Base-by-base conservation (phyloP, 202 grass and related monocot species). In the Digitaria exilis region DNA sequence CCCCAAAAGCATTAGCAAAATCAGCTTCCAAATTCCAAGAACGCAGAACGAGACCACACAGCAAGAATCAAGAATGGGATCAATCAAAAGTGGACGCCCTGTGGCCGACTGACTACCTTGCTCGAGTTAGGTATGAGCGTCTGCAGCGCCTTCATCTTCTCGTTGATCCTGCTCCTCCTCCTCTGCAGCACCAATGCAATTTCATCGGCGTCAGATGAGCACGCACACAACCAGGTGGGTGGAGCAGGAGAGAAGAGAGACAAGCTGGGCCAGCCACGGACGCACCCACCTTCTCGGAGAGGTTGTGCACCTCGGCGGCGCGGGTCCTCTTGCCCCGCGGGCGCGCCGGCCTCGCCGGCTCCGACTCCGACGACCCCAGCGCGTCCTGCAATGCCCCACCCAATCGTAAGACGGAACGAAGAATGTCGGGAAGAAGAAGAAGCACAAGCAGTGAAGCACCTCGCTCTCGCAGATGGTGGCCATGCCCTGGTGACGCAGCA, bases 81-180 rank as follows among this genome's bases (percentile, higher is more conserved):
- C 10, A 25, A 21, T 9, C 21, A 22, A 24, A 46, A 55, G 80
- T n/a, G 18, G 25, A 24, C 7, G 22, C 11, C 18, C 43, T 10
- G 12, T 2, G 5, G 31, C 9, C 46, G 12, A n/a, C 44, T 46
- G 39, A 55, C 26, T 56, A 94, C 95, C 92, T 97, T 97, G 90
- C 91, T 97, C 26, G 95, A 97, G 84, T 97, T 93, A 26, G 95
- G 95, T 56, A 93, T 75, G 63, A 95, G 85, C 78, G 82, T 93
- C 86, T 98, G 93, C 85, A 98, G 81, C 16, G 96, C 93, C 50
- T 94, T 92, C 96, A 98, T 95, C 88, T 98, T 98, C 87, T 98
- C 92, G 76, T 98, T 98, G 78, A 98, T 98, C 65, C 75, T 91
- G 80, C 93, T 92, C 87, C 96, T 90, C 85, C 92, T 83, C 80